phyloP scores from a whole-genome alignment of 2,329 filamentous ascomycete genomes.

The Talaromyces sp. region DNA sequence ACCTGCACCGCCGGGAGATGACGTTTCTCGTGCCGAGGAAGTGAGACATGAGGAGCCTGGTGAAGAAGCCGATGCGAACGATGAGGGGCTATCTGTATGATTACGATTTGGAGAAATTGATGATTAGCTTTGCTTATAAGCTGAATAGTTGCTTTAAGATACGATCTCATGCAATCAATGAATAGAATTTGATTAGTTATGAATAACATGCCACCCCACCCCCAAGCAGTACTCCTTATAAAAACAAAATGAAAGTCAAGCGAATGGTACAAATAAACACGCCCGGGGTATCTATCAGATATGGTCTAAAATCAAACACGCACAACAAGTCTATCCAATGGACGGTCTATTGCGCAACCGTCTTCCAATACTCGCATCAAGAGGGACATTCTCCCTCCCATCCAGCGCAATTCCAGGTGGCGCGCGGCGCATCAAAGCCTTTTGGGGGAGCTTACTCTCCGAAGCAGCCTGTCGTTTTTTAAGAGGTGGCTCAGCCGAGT shows the following conservation, averaged over 20 bases:
- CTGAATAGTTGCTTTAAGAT: no score
- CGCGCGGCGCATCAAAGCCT: constrained; percentile 31
- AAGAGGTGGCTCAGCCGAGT: constrained; percentile 27
- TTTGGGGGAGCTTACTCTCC: constrained; percentile 45
- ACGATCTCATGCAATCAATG: not conserved
- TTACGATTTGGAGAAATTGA: not conserved
- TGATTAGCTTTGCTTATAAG: not conserved
- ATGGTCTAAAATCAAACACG: not conserved
- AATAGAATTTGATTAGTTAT: not conserved
- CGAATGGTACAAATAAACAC: constrained; percentile 3
- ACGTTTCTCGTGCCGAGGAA: not conserved
- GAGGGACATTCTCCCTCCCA: constrained; percentile 44
- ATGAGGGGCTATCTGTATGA: not conserved
- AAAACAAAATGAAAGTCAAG: constrained; percentile 6
- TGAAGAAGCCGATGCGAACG: not conserved
- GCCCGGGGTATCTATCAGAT: constrained; percentile 2
- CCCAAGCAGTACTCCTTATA: not conserved
- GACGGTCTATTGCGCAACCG: constrained; percentile 31
- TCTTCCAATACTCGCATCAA: constrained; percentile 25
- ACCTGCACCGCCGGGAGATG: not conserved
- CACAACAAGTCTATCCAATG: constrained; percentile 18
- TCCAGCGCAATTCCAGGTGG: constrained; percentile 38
- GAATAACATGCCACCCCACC: not conserved
- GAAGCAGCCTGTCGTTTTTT: constrained; percentile 23
- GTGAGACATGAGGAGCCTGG: not conserved